These are phyloP conservation scores for Naumovozyma castellii DNA, from an alignment of 805 yeast species.

Conservation along the genomic window DNA sequence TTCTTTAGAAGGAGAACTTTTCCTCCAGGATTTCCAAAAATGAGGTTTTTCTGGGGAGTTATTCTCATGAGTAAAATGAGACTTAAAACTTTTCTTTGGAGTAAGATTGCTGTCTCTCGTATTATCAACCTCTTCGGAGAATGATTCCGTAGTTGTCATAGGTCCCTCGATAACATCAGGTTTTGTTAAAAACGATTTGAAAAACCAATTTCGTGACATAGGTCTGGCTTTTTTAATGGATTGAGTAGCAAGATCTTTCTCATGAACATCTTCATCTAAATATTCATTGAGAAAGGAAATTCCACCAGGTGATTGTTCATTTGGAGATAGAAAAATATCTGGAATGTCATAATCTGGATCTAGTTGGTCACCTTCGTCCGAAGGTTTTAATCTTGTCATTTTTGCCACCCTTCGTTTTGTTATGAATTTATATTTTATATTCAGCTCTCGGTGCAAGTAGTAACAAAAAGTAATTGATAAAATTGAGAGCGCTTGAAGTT, in stretches of 20 bases:
- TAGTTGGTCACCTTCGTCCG: neutral
- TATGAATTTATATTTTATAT: too few relatives aligned
- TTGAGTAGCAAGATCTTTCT: neutral
- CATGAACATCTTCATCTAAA: neutral
- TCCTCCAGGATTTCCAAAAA: neutral
- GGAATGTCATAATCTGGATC: neutral
- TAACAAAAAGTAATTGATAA: too few relatives aligned
- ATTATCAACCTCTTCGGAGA: neutral
- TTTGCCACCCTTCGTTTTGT: neutral
- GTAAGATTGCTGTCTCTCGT: neutral
- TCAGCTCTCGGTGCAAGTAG: too few relatives aligned
- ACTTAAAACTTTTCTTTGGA: constrained; percentile 5
- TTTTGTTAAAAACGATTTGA: neutral
- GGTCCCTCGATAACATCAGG: neutral
- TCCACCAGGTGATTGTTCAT: neutral
- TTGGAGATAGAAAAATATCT: neutral
- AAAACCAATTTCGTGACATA: neutral
- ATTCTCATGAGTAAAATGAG: constrained; percentile 11
- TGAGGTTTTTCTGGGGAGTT: neutral
- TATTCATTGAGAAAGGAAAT: neutral
- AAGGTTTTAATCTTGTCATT: neutral
- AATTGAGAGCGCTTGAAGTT: too few relatives aligned
- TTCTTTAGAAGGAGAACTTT: neutral
- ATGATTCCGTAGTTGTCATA: neutral
- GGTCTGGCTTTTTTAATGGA: neutral